Conservation (phyloP, 2,329 filamentous ascomycete genomes). For the Blastomyces gilchristii region DNA sequence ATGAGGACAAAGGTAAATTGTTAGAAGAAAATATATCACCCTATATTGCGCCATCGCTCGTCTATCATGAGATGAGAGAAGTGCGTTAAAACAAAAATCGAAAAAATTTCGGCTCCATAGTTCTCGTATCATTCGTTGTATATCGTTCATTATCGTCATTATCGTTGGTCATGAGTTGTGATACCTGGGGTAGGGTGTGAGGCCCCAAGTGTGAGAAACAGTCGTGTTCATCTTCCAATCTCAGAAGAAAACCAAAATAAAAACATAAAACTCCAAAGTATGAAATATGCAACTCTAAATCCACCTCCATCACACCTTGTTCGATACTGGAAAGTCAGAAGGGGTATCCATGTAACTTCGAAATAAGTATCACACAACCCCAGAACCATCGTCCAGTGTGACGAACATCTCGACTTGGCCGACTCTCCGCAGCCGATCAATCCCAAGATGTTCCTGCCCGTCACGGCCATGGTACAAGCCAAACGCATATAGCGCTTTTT, state of each 20-base stretch:
- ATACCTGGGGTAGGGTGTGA: no score
- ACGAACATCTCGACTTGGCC: slow-evolving; percentile 37
- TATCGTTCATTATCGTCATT: neutral
- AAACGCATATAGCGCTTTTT: slow-evolving; percentile 43
- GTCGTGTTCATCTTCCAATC: neutral
- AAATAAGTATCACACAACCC: neutral
- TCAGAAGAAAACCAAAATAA: neutral
- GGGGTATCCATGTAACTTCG: neutral
- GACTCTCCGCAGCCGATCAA: slow-evolving; percentile 45
- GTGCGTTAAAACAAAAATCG: neutral
- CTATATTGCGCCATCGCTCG: neutral
- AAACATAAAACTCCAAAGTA: neutral
- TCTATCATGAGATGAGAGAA: slow-evolving; percentile 1
- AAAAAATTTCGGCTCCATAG: neutral
- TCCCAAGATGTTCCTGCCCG: slow-evolving; percentile 49
- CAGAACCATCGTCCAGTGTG: neutral
- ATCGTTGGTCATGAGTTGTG: neutral
- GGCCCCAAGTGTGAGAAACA: neutral
- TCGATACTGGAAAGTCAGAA: neutral
- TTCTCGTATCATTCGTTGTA: neutral
- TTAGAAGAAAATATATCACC: neutral
- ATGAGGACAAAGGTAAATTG: neutral
- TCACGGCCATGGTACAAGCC: slow-evolving; percentile 49
- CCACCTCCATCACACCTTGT: neutral
- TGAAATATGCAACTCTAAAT: neutral